phyloP scores from a whole-genome alignment of 2,329 filamentous ascomycete species.

The Dissoconium aciculare region DNA sequence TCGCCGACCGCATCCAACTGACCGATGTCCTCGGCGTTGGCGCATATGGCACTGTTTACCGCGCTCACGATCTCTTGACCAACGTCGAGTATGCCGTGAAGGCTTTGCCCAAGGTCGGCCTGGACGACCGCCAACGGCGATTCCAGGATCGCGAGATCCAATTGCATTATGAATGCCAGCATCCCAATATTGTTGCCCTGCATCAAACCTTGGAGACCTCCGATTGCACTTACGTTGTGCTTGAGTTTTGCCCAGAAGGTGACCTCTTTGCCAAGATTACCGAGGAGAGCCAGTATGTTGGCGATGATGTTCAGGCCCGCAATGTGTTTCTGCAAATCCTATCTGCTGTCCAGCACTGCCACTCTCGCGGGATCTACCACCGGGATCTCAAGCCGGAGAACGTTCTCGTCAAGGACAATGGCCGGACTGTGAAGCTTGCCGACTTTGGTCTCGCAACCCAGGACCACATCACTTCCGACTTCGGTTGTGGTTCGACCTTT shows the following conservation, averaged over 20 bases:
- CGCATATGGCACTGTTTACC: slow-evolving; percentile 93
- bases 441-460: slow-evolving; percentile 93
- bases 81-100: slow-evolving; percentile 84
- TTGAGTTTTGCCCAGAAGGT: slow-evolving; percentile 94
- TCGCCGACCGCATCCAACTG: slow-evolving; percentile 71
- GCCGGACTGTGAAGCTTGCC: slow-evolving; percentile 82
- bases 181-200: slow-evolving; percentile 87
- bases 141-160: slow-evolving; percentile 91
- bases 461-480: slow-evolving; percentile 73
- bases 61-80: slow-evolving; percentile 69
- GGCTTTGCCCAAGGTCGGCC: slow-evolving; percentile 82
- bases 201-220: slow-evolving; percentile 80
- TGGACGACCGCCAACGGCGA: slow-evolving; percentile 72
- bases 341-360: slow-evolving; percentile 92
- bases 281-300: slow-evolving; percentile 80
- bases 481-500: slow-evolving; percentile 94
- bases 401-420: slow-evolving; percentile 77
- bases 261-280: slow-evolving; percentile 97
- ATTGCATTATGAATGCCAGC: slow-evolving; percentile 80
- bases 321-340: slow-evolving; percentile 85
- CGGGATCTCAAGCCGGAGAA: slow-evolving; percentile 97
- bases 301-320: slow-evolving; percentile 78
- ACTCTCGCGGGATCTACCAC: slow-evolving; percentile 86
- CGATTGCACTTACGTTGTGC: slow-evolving; percentile 88
- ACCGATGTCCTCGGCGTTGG: slow-evolving; percentile 78